A percentile compares a stretch with the other conserved stretches of the same genome.
Conservation (phyloP, 164 flowering plant species). For the Piper longum region DNA sequence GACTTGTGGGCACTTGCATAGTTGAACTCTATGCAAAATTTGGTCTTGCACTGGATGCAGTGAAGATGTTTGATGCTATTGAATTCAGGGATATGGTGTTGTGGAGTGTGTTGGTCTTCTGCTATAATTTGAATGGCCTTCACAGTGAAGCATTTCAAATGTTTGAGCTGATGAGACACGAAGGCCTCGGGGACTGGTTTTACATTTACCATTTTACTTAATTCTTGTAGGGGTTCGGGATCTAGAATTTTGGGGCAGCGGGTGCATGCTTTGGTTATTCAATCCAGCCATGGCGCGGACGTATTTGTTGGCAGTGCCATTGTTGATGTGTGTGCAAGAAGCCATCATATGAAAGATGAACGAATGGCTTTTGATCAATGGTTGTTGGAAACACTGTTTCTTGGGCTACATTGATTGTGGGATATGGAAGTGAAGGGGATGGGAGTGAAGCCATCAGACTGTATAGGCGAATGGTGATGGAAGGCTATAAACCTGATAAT, state of each 20-base stretch:
- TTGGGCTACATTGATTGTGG: slow-evolving; percentile 64
- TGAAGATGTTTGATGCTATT: slow-evolving; percentile 29
- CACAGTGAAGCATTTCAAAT: slow-evolving; percentile 24
- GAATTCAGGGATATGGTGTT: slow-evolving; percentile 33
- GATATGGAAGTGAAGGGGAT: slow-evolving; percentile 43
- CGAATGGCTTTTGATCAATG: slow-evolving; percentile 45
- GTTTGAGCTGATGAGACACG: slow-evolving; percentile 28
- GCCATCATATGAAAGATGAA: slow-evolving; percentile 26
- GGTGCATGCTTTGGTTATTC: slow-evolving; percentile 34
- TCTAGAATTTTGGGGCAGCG: slow-evolving; percentile 29
- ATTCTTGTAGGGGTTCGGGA: slow-evolving; percentile 18
- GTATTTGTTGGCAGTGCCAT: slow-evolving; percentile 40
- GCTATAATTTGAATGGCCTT: slow-evolving; percentile 32
- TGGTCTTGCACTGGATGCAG: slow-evolving; percentile 32
- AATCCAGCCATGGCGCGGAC: slow-evolving; percentile 28
- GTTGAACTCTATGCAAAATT: slow-evolving; percentile 43
- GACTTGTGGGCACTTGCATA: slow-evolving; percentile 31
- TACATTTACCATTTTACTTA: slow-evolving; percentile 41
- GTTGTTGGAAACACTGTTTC: slow-evolving; percentile 31
- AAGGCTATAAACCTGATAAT: slow-evolving; percentile 37
- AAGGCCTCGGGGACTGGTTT: slow-evolving; percentile 37
- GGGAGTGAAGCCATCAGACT: slow-evolving; percentile 41
- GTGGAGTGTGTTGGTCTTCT: slow-evolving; percentile 60
- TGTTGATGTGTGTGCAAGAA: slow-evolving; percentile 54
- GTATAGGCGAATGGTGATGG: slow-evolving; percentile 29